Conservation (phyloP, 2,329 filamentous ascomycete species). For the Dothideomycetidae sp. region DNA sequence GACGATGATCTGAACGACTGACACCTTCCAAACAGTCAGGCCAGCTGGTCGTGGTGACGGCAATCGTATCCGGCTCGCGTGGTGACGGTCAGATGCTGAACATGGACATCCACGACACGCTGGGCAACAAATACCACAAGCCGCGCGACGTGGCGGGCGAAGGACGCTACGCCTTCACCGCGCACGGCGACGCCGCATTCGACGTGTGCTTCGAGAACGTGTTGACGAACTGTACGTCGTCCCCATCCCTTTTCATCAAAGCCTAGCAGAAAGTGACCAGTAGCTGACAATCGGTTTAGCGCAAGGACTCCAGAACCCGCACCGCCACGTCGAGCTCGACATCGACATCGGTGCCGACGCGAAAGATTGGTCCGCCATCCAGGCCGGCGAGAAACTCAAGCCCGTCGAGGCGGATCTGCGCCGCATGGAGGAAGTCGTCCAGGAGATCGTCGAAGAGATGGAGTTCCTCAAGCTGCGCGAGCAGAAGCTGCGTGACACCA, state of each 20-base stretch:
- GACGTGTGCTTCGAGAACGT: constrained; percentile 94
- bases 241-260: neutral
- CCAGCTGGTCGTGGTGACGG: constrained; percentile 89
- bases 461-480: constrained; percentile 82
- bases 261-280: neutral
- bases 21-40: constrained; percentile 42
- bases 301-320: constrained; percentile 20
- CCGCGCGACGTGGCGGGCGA: constrained; percentile 87
- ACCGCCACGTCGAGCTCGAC: constrained; percentile 73
- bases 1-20: neutral
- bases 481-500: constrained; percentile 93
- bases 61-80: constrained; percentile 68
- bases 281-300: too few species aligned
- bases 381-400: constrained; percentile 94
- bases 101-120: constrained; percentile 88
- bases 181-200: constrained; percentile 79
- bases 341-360: constrained; percentile 94
- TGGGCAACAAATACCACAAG: constrained; percentile 89
- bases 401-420: constrained; percentile 89
- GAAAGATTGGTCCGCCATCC: constrained; percentile 94
- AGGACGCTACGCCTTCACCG: constrained; percentile 85
- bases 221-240: constrained; percentile 50
- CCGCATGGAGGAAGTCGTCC: constrained; percentile 78
- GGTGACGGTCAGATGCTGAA: constrained; percentile 90
- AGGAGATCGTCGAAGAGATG: constrained; percentile 86